Conservation (phyloP, 495 filamentous ascomycete genomes). For the Astrothelium macrocarpum region DNA sequence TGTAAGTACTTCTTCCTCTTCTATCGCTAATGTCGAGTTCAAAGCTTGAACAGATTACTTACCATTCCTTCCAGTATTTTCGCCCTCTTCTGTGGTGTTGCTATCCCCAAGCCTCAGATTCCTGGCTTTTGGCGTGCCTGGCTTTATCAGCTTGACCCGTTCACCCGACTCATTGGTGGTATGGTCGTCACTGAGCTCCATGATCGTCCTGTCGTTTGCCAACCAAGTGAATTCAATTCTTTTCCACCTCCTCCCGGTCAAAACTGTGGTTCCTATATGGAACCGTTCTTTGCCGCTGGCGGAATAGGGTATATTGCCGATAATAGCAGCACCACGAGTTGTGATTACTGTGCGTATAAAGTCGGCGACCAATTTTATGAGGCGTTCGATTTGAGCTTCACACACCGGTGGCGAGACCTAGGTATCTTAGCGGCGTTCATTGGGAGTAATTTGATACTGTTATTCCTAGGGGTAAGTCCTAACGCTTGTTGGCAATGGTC, state of each 20-base stretch:
- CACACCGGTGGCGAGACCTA: constrained; percentile 66
- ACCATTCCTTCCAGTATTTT: constrained; percentile 39
- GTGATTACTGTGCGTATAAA: constrained; percentile 69
- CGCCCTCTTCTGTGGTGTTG: constrained; percentile 74
- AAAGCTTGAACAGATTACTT: neutral
- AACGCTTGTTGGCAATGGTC: constrained; percentile 16
- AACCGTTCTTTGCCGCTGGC: constrained; percentile 50
- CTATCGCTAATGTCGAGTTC: too few relatives aligned
- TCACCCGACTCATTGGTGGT: constrained; percentile 71
- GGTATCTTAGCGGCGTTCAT: constrained; percentile 67
- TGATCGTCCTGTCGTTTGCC: constrained; percentile 50
- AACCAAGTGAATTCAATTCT: constrained; percentile 43
- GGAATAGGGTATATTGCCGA: constrained; percentile 60
- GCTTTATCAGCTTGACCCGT: constrained; percentile 77
- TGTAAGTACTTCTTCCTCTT: constrained; percentile 22
- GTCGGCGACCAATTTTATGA: constrained; percentile 70
- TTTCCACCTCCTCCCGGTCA: constrained; percentile 53
- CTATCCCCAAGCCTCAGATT: constrained; percentile 65
- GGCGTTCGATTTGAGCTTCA: constrained; percentile 52
- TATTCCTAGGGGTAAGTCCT: constrained; percentile 57
- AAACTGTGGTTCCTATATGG: constrained; percentile 66
- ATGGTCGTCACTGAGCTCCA: constrained; percentile 70
- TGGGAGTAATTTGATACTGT: constrained; percentile 63
- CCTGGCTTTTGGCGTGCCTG: constrained; percentile 68
- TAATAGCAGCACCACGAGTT: constrained; percentile 49